phyloP scores from a whole-genome alignment of 169 alveolate genomes.

The Plasmodium berghei region DNA sequence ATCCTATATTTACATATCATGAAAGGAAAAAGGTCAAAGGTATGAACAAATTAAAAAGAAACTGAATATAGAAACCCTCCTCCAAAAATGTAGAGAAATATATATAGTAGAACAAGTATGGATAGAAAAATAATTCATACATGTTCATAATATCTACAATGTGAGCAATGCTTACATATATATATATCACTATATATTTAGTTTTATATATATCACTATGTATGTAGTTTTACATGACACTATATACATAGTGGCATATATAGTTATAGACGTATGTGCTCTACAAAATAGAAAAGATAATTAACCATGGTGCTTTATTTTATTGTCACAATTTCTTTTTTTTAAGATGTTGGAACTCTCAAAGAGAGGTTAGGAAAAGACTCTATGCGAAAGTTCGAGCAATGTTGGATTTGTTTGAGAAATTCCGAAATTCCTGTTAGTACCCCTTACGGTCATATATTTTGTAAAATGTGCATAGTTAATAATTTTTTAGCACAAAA shows the following conservation, averaged over 20 bases:
- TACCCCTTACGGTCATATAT: constrained; percentile 93
- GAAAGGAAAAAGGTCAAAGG: constrained; percentile 90
- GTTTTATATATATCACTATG: neutral
- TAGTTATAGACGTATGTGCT: neutral
- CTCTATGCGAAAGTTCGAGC: constrained; percentile 91
- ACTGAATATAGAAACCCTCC: neutral
- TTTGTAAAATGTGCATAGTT: constrained; percentile 93
- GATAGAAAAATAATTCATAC: too few relatives aligned
- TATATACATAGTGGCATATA: too few relatives aligned
- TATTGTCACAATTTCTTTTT: neutral
- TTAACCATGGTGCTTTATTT: neutral
- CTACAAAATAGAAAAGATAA: neutral
- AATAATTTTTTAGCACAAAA: constrained; percentile 90
- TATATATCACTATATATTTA: too few relatives aligned
- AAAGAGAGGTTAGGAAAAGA: constrained; percentile 92
- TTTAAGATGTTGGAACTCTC: constrained; percentile 88
- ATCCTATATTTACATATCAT: constrained; percentile 92
- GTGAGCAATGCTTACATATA: too few relatives aligned
- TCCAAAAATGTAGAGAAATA: neutral
- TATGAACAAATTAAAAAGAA: constrained; percentile 6
- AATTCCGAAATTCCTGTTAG: constrained; percentile 91
- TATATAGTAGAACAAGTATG: neutral
- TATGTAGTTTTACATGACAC: too few relatives aligned
- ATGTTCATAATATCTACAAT: too few relatives aligned
- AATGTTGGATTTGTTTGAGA: constrained; percentile 93